phyloP scores from a whole-genome alignment of 2,329 filamentous ascomycete species.

The Sphaerulina vaccinii region DNA sequence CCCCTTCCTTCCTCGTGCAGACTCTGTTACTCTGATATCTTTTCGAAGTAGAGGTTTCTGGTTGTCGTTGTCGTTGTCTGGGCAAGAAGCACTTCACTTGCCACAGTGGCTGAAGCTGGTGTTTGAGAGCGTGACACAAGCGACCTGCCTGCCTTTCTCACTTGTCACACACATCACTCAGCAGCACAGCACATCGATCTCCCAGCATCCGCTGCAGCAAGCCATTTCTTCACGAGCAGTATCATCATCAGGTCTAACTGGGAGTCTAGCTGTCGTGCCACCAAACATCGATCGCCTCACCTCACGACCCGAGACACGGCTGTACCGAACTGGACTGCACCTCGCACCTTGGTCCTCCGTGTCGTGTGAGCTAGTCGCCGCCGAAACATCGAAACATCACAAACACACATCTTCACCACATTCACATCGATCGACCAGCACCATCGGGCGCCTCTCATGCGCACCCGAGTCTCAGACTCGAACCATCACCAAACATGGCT shows the following conservation, averaged over 20 bases:
- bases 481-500: constrained; percentile 27
- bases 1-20: not conserved
- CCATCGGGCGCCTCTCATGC: constrained; percentile 21
- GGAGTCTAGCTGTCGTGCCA: not conserved
- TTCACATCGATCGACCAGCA: not conserved
- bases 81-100: too few relatives aligned
- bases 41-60: too few relatives aligned
- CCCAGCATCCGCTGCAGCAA: too few relatives aligned
- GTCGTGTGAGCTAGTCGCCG: constrained; percentile 12
- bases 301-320: not conserved
- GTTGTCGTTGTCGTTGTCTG: too few relatives aligned
- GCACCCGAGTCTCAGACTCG: constrained; percentile 18
- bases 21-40: not conserved
- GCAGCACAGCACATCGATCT: too few relatives aligned
- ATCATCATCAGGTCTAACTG: too few relatives aligned
- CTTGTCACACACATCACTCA: too few relatives aligned
- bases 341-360: constrained; percentile 6
- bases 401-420: not conserved
- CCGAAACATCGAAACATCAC: not conserved
- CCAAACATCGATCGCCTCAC: constrained; percentile 2
- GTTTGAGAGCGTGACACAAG: too few relatives aligned
- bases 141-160: too few relatives aligned
- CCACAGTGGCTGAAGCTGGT: too few relatives aligned
- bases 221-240: too few relatives aligned
- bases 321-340: not conserved